Evolutionary conservation across 1,284 basidiomycete species (phyloP), one percentile per base, ranked within the genome.

Genomic region (Pulchroboletus neoregius): DNA sequence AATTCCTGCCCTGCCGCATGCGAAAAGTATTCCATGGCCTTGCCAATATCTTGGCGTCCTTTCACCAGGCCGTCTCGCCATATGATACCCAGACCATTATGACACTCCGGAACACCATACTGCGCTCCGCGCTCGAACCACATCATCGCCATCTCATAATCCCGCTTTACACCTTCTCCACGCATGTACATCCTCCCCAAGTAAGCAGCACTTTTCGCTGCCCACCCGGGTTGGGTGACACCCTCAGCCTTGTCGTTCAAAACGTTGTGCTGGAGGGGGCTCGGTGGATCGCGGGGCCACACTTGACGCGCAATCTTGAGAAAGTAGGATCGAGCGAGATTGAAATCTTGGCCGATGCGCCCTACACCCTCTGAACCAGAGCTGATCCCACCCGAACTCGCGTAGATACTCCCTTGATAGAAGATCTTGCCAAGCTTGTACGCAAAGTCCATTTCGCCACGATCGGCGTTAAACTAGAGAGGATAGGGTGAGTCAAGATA

Each of bases 151-250:
- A 82, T 70, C 16, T 70, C 71, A 33, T 79, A 77, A 67, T 98
- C 91, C 54, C 78, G 75, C 58, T 84, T 84, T 20, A 92, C 83
- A 8, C 95, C 95, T 65, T 99, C 96, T 0, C 95, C 95, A 31
- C 96, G 76, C 32, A 99, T 69, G 57, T 89, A 91, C 93, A 99
- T 97, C 48, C 90, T 78, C 0, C 95, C 96, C 2, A 99, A 66
- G 63, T 88, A 94, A 2, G 79, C 87, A 5, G 92, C 91, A 39
- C 89, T 85, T 2, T 83, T 79, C 0, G 90, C 82, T 0, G 87
- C 87, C 52, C 84, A 83, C 16, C 79, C 79, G 2, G 82, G 68
- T 2, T 76, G 74, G 6, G 77, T 73, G 23, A 81, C 74, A 15
- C 78, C 78, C 53, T 82, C 76, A 50, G 82, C 79, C 52, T 71